Evolutionary conservation across 2,329 filamentous ascomycete genomes (phyloP), one percentile per base, ranked within the genome.

Genomic region (Colletotrichum sp.): DNA sequence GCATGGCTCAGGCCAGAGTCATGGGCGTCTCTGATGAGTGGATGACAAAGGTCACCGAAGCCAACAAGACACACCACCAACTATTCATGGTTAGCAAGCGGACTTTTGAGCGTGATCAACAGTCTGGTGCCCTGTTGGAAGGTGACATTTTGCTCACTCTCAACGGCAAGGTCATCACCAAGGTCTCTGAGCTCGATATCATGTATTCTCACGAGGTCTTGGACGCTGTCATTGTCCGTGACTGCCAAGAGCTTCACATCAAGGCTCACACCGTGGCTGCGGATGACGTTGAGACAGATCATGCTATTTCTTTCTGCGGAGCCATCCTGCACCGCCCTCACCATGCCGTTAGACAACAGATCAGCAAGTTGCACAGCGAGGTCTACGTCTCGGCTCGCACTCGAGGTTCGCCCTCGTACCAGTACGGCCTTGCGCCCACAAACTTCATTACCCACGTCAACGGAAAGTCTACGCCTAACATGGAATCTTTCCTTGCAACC

Each of bases 361-460:
- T 99, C 82, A 96, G 94, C 85, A 98, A 98, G 85, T 90, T 99
- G 34, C 96, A 98, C 83, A 98, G 95, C 77, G 96, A 99, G 85
- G 95, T 99, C 6, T 99, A 99, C 84, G 96, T 99, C 52, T 97
- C 95, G 44, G 96, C 96, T 3, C 90, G 96, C 77, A 95, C 94
- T 68, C 90, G 95, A 62, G 96, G 95, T 34, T 96, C 94, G 3
- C 95, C 95, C 0, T 91, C 95, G 1, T 97, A 96, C 82, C 95
- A 96, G 83, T 98, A 98, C 82, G 96, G 96, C 18, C 91, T 99
- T 34, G 95, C 96, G 6, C 96, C 96, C 2, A 99, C 97, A 18
- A 99, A 99, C 85, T 99, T 99, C 85, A 95, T 99, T 84, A 98
- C 96, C 1, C 95, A 97, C 78, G 96, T 99, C 80, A 99, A 99